Evolutionary conservation across 495 filamentous ascomycete species (phyloP).

Genomic region (Tuber aestivum): DNA sequence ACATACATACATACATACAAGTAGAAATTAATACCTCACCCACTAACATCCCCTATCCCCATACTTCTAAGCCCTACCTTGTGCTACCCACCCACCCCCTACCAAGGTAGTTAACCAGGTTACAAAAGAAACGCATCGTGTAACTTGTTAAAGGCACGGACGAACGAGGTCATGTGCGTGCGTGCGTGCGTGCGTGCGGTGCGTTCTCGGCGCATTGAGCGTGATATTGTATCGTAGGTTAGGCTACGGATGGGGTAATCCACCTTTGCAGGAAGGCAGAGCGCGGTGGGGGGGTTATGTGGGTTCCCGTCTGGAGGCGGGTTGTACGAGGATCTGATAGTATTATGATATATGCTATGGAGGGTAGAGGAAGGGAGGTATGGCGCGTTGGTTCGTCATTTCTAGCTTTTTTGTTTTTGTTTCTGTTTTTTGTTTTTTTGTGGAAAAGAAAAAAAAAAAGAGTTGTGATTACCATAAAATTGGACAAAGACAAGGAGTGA

Average conservation of each 20-base stretch:
- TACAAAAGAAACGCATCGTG: not conserved
- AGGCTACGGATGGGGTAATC: not conserved
- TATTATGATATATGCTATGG: not conserved
- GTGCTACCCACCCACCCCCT: not conserved
- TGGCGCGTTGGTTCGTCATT: not conserved
- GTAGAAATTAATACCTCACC: conserved; percentile 1
- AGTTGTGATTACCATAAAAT: not conserved
- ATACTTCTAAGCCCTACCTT: not conserved
- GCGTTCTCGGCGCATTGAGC: not conserved
- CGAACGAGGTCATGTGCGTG: not conserved
- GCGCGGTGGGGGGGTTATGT: not conserved
- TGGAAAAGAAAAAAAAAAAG: no score
- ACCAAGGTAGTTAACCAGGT: not conserved
- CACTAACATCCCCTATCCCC: not conserved
- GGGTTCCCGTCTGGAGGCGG: not conserved
- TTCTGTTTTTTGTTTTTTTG: no score
- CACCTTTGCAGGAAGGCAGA: not conserved
- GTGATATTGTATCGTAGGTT: not conserved
- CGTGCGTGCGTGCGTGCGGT: no score
- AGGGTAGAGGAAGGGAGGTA: not conserved
- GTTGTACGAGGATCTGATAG: not conserved
- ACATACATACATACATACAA: no score
- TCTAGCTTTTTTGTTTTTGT: not conserved
- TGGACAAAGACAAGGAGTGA: no score
- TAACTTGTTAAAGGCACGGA: not conserved